Evolutionary conservation across 164 flowering plant species (phyloP), one percentile per base, ranked within the genome.

Genomic region (Santalum album): DNA sequence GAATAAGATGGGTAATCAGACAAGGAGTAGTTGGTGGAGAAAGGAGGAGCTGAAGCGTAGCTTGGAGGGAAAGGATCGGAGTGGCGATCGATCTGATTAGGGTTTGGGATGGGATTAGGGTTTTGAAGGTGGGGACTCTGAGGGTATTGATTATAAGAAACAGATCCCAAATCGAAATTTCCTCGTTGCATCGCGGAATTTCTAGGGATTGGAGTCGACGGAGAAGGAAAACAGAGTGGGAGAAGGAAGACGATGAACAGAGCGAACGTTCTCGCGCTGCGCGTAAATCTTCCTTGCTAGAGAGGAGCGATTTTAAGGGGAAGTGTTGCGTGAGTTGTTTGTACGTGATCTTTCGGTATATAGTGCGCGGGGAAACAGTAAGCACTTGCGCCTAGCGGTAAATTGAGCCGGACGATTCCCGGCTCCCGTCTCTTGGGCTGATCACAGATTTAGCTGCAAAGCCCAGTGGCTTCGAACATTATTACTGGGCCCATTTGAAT

Each of bases 41-140:
- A 81, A 2, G 91, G 97, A 17, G 97, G 97, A 0, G 96, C 96
- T 2, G 92, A 87, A 9, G 96, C 92, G 82, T 71, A 84, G 6
- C 82, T 18, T n/a, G 66, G 34, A 3, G 71, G 69, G 6, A 23
- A 19, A 21, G 61, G 47, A 60, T 32, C 52, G 51, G 63, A 62
- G 11, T 23, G 63, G 54, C 27, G 40, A 53, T 60, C 51, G 51
- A 9, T 36, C 1, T 56, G 58, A 44, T 11, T 59, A 12, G 57
- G 69, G 67, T 57, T 73, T 54, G 72, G 69, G 48, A 9, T 36
- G 1, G 59, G 58, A 44, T 11, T 59, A 12, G 57, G 69, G 67
- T 57, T 73, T 54, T 51, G 75, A 29, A 38, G 62, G 44, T 53
- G 60, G 19, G 63, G 62, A n/a, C 1, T 20, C 14, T 25, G 62